Evolutionary conservation across 1,139 yeast genomes (phyloP).

Genomic region (Blastobotrys apis): DNA sequence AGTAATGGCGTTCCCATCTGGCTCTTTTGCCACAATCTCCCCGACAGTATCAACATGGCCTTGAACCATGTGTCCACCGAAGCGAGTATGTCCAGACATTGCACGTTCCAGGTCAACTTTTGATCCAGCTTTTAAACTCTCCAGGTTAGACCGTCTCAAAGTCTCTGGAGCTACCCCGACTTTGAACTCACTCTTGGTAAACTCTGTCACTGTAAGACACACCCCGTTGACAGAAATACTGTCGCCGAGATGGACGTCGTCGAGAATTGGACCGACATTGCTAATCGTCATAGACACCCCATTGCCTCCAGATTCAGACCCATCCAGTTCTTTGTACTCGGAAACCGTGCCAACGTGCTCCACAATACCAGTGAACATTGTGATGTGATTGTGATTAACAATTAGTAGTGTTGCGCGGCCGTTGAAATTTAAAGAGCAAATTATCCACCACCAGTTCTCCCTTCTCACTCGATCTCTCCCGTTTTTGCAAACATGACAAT

Average conservation of each 20-base stretch:
- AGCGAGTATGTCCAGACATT: constrained; percentile 70
- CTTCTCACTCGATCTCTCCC: too few relatives aligned
- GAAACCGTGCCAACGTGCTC: constrained; percentile 70
- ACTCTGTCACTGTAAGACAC: constrained; percentile 92
- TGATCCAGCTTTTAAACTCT: constrained; percentile 51
- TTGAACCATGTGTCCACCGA: constrained; percentile 97
- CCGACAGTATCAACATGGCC: constrained; percentile 96
- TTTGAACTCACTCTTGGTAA: constrained; percentile 54
- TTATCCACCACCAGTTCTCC: too few relatives aligned
- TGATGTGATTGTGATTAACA: not conserved
- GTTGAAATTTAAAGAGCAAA: too few relatives aligned
- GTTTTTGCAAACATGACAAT: not conserved
- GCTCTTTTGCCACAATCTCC: constrained; percentile 46
- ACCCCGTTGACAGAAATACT: constrained; percentile 86
- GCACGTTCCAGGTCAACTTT: constrained; percentile 90
- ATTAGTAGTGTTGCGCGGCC: too few relatives aligned
- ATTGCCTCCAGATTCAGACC: constrained; percentile 61
- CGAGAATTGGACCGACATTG: constrained; percentile 59
- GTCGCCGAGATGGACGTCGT: constrained; percentile 87
- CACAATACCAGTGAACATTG: constrained; percentile 92
- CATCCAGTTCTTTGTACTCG: constrained; percentile 49
- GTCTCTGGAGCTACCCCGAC: constrained; percentile 96
- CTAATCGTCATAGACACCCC: constrained; percentile 70
- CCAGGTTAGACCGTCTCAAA: constrained; percentile 72
- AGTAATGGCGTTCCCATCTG: constrained; percentile 76